Evolutionary conservation across 306 rosid genomes (phyloP).

Genomic region (Vachellia pachyceras): DNA sequence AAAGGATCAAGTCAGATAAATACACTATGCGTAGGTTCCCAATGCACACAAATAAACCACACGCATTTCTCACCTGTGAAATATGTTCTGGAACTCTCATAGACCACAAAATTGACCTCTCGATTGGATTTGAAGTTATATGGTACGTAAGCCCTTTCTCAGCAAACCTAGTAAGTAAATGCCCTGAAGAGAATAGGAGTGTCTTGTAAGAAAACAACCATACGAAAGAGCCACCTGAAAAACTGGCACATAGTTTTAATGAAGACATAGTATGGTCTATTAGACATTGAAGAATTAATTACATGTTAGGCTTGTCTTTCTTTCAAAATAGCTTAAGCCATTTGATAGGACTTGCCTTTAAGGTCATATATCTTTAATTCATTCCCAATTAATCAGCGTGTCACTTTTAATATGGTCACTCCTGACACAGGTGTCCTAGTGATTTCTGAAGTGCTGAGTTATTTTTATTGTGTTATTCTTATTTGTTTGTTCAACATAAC

Average conservation of each 20-base stretch:
- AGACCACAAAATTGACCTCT: constrained; percentile 87
- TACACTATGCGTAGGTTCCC: constrained; percentile 12
- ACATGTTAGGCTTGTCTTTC: background rate
- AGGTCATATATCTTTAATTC: background rate
- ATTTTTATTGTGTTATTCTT: background rate
- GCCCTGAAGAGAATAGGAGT: constrained; percentile 57
- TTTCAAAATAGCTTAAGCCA: background rate
- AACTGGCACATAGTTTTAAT: constrained; percentile 21
- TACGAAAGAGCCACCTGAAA: background rate
- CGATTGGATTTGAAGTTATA: constrained; percentile 79
- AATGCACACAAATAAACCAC: constrained; percentile 4
- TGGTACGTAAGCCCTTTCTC: constrained; percentile 83
- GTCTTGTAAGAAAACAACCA: constrained; percentile 28
- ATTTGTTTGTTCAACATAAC: background rate
- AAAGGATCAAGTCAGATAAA: constrained; percentile 9
- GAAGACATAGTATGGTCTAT: background rate
- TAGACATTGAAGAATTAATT: background rate
- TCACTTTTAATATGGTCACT: background rate
- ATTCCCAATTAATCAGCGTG: background rate
- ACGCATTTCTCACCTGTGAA: constrained; percentile 61
- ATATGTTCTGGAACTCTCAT: constrained; percentile 87
- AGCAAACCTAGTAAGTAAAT: constrained; percentile 80
- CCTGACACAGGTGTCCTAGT: background rate
- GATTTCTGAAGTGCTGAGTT: background rate
- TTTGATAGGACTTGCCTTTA: background rate